Base-by-base conservation (phyloP, 805 yeast genomes). In the Barnettozyma salicaria region DNA sequence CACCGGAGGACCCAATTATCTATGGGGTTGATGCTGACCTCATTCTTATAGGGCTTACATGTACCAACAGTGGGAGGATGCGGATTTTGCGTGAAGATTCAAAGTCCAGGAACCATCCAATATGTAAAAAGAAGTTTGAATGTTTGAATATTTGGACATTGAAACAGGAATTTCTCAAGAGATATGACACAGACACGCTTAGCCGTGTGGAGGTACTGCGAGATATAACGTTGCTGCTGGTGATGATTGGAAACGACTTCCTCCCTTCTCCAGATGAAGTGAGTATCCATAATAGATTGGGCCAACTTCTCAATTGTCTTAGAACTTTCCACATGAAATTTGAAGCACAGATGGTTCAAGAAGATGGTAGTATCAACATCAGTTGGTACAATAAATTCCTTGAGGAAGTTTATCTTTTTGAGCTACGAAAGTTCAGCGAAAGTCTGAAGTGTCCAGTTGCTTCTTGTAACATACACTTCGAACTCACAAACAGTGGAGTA, bases 201-300 rank as follows among this genome's bases (percentile, higher is more conserved):
- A 27, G 27, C 9, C n/a, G 18, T 14, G 9, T 90, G 45, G 95
- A 85, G n/a, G n/a, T n/a, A n/a, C n/a, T n/a, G n/a, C n/a, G n/a
- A 59, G 97, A 90, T 59, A 83, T 87, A 47, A 83, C 86, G 42
- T 65, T 90, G 40, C 76, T 89, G 47, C 76, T 85, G 76, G 85
- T 82, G 52, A 92, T 92, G 39, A 79, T 92, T 45, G 98, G 98
- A 46, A 92, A 92, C 55, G 98, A 92, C 68, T 92, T 90, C 76
- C 68, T 89, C 52, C 97, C 97, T 9, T 80, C 85, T 52, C 74
- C 92, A 47, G 83, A 85, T 53, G 85, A 84, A 43, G 94, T 95
- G 43, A 95, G 95, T 0, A 68, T 90, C 8, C 48, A 80, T 76
- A 14, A 9, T 10, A 41, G 78, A 90, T 11, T 87, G 86, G 62